These are phyloP conservation scores for Mallotus repandus DNA, from an alignment of 441 rosid genomes.

Conservation along the genomic window DNA sequence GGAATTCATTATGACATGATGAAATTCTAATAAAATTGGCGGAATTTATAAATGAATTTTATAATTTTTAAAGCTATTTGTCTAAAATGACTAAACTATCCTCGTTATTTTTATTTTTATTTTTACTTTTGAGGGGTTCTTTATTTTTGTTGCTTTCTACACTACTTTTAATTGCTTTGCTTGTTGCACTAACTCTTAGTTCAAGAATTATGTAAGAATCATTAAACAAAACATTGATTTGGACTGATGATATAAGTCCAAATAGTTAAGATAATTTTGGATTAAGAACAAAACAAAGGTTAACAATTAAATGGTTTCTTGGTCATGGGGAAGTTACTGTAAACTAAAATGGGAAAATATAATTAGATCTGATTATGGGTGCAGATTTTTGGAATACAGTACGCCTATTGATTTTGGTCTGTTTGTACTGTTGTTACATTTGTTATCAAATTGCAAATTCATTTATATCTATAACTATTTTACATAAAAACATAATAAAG, in stretches of 20 bases:
- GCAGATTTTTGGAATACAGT: not conserved
- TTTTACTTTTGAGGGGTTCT: slow-evolving; percentile 3
- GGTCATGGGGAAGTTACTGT: not conserved
- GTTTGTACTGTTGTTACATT: not conserved
- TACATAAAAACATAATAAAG: no score
- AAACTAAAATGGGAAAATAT: not conserved
- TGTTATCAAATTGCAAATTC: no score
- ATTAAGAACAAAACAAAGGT: not conserved
- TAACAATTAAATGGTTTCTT: not conserved
- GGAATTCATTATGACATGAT: no score
- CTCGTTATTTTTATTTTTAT: no score
- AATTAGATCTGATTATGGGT: slow-evolving; percentile 6
- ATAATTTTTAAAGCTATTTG: no score
- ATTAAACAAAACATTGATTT: slow-evolving; percentile 2
- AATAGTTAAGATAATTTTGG: not conserved
- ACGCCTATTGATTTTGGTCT: not conserved
- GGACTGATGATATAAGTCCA: not conserved
- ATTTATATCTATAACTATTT: no score
- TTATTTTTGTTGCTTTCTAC: slow-evolving; percentile 9
- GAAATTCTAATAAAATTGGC: no score
- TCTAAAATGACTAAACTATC: no score
- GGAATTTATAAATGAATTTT: no score
- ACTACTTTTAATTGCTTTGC: slow-evolving; percentile 18
- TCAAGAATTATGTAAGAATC: not conserved
- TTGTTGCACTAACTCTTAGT: slow-evolving; percentile 5